Evolutionary conservation across 176 grass and related monocot species (phyloP).

Genomic region (Aegilops tauschii): DNA sequence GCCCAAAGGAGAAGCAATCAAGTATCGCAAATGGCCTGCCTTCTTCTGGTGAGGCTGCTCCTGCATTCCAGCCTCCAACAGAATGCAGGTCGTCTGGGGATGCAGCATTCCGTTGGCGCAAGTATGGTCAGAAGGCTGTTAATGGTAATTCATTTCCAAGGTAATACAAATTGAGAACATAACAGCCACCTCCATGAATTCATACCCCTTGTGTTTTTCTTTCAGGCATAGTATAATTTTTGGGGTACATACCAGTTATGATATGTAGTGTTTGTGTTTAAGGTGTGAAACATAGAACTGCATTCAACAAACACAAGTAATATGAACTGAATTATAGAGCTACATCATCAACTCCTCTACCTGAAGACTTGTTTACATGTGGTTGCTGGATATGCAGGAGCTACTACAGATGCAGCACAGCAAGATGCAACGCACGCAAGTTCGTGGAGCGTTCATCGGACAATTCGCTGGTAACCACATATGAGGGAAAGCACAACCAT

Average conservation of each 20-base stretch:
- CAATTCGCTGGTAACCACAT: slow-evolving; percentile 48
- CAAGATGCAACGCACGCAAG: slow-evolving; percentile 49
- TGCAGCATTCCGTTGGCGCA: slow-evolving; percentile 61
- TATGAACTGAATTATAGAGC: background rate
- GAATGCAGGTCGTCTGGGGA: slow-evolving; percentile 32
- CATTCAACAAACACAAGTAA: background rate
- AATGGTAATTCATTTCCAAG: slow-evolving; percentile 58
- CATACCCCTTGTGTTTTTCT: background rate
- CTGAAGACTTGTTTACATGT: background rate
- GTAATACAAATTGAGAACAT: slow-evolving; percentile 25
- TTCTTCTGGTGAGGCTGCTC: background rate
- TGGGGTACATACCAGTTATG: background rate
- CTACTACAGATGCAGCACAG: slow-evolving; percentile 47
- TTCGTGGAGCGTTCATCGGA: slow-evolving; percentile 51
- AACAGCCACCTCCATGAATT: background rate
- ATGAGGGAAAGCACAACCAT: slow-evolving; percentile 62
- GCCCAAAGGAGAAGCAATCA: slow-evolving; percentile 39
- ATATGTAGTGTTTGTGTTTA: background rate
- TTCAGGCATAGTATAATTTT: background rate
- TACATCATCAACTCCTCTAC: background rate
- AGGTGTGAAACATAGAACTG: background rate
- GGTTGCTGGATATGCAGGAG: slow-evolving; percentile 37
- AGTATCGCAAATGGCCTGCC: background rate
- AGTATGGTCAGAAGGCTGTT: slow-evolving; percentile 64
- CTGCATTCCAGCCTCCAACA: slow-evolving; percentile 5